Evolutionary conservation across 768 basidiomycete species (phyloP), one percentile per base, ranked within the genome.

Genomic region (Boletus tomentosulus): DNA sequence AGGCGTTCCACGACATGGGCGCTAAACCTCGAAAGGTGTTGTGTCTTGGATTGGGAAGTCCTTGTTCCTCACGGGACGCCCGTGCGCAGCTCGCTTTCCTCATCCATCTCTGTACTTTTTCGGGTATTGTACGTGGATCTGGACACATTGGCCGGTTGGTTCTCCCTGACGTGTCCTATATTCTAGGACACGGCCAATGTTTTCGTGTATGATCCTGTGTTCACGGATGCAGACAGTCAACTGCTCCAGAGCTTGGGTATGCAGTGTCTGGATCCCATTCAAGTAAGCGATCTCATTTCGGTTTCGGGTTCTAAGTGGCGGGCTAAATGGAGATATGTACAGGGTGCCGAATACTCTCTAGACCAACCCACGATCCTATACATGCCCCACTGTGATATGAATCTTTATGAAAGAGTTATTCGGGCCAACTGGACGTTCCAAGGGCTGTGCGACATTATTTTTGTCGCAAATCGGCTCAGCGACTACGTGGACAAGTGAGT

Each of bases 321-420:
- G 39, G 48, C 59, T 56, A 6, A 51, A 65, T 28, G 45, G 34
- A 28, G 34, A 48, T 34, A 8, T 19, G 50, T 57, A 25, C 61
- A 79, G 76, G 66, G 64, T 25, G 68, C 67, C 24, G 66, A 65
- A 50, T 66, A 76, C 53, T 51, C 54, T 15, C 34, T 73, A 45
- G 56, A 59, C 27, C 48, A 58, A 51, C 81, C 83, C 57, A 87
- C 86, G 45, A 73, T 91, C 51, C 73, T 84, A 50, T 89, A 81
- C 71, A 88, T 89, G 86, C 88, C 87, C 22, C 88, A 90, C 67
- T 89, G 89, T 65, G 86, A 87, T 62, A 63, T 86, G 67, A 77
- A 76, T 56, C 74, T 90, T 27, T 87, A 89, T 66, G 86, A 91
- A 64, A 75, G 71, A 58, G 62, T 89, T 43, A 68, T 90, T 51